A percentile compares a stretch with the other conserved stretches of the same genome.
Evolutionary conservation across 148 eudicot genomes (phyloP).

Genomic region (Selenicereus undatus): DNA sequence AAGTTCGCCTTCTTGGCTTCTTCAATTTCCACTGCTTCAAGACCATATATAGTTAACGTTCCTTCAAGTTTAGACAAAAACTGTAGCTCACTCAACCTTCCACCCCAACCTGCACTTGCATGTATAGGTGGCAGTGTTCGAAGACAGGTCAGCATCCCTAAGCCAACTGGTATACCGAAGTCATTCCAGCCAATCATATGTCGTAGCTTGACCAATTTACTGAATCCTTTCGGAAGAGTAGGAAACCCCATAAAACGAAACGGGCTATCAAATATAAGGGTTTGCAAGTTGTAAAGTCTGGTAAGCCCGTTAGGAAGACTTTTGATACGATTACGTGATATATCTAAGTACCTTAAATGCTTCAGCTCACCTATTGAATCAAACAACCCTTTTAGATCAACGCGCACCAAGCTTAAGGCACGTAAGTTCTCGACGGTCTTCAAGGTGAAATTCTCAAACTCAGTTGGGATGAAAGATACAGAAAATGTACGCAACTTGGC

Average conservation of each 20-base stretch:
- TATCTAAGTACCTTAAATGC: conserved; percentile 9
- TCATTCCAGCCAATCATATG: background rate
- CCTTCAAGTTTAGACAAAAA: background rate
- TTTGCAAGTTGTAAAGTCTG: conserved; percentile 7
- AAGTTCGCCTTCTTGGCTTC: background rate
- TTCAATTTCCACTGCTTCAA: background rate
- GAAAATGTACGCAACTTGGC: background rate
- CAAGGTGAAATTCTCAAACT: background rate
- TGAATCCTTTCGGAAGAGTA: background rate
- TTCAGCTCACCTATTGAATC: background rate
- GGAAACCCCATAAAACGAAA: background rate
- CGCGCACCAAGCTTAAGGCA: background rate
- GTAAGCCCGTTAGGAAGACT: background rate
- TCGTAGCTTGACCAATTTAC: background rate
- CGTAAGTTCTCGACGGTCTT: background rate
- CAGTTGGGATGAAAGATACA: background rate
- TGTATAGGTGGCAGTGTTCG: background rate
- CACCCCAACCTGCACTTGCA: background rate
- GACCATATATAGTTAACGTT: background rate
- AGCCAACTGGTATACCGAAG: background rate
- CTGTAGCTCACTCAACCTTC: background rate
- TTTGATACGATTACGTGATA: background rate
- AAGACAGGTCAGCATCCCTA: background rate
- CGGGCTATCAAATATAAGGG: background rate
- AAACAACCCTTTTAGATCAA: background rate